Evolutionary conservation across 2,329 filamentous ascomycete species (phyloP).

Genomic region (Colletotrichum lentis): DNA sequence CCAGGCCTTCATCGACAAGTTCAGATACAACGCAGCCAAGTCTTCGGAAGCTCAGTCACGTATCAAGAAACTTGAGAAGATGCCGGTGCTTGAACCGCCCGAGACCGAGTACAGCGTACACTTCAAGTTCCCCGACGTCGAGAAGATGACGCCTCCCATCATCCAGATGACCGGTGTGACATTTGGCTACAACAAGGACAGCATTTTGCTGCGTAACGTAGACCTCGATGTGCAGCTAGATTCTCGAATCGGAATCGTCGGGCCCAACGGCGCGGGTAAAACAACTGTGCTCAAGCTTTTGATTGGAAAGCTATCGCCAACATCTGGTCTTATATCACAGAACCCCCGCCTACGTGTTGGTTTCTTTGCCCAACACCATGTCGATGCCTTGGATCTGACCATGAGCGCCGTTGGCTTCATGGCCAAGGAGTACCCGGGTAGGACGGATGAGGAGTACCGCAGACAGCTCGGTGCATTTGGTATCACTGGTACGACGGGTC

Average conservation of each 20-base stretch:
- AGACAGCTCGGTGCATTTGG: conserved; percentile 90
- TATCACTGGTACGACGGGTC: conserved; percentile 91
- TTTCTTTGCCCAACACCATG: conserved; percentile 98
- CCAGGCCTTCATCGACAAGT: conserved; percentile 99
- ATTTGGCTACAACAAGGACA: conserved; percentile 87
- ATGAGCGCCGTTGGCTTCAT: conserved; percentile 94
- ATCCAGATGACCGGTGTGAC: conserved; percentile 94
- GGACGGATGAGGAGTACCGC: conserved; percentile 95
- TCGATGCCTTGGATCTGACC: conserved; percentile 91
- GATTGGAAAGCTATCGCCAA: conserved; percentile 81
- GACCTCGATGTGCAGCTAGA: conserved; percentile 97
- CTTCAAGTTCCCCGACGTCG: conserved; percentile 96
- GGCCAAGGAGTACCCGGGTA: conserved; percentile 89
- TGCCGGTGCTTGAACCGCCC: conserved; percentile 89
- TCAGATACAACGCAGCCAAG: conserved; percentile 98
- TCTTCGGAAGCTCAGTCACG: conserved; percentile 97
- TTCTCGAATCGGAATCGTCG: conserved; percentile 98
- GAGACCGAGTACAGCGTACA: conserved; percentile 95
- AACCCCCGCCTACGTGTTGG: conserved; percentile 89
- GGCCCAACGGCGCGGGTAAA: conserved; percentile 98
- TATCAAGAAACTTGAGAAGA: conserved; percentile 98
- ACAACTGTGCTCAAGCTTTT: conserved; percentile 98
- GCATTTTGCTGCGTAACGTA: conserved; percentile 81
- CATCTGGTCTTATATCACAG: conserved; percentile 83
- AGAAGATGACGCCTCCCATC: conserved; percentile 96